Evolutionary conservation across 1,284 basidiomycete genomes (phyloP).

Genomic region (Pulveroboletus sp.): DNA sequence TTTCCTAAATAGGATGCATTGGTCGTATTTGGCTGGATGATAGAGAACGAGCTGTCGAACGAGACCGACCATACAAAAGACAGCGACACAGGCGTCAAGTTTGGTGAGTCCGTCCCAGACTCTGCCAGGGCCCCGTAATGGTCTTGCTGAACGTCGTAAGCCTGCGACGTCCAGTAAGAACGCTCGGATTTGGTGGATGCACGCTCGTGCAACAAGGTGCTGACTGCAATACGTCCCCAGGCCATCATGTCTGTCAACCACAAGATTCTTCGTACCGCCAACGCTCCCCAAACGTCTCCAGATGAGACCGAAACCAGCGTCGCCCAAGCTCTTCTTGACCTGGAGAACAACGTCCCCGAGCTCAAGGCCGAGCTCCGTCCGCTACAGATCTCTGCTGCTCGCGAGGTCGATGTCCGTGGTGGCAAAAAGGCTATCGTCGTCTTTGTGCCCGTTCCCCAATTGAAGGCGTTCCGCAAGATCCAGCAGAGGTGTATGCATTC

Average conservation of each 20-base stretch:
- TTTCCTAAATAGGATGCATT: slow-evolving; percentile 25
- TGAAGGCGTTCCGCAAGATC: slow-evolving; percentile 99
- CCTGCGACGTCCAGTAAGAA: slow-evolving; percentile 24
- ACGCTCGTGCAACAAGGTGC: slow-evolving; percentile 41
- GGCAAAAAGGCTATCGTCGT: slow-evolving; percentile 99
- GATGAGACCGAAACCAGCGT: slow-evolving; percentile 92
- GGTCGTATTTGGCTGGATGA: slow-evolving; percentile 35
- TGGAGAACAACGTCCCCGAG: slow-evolving; percentile 98
- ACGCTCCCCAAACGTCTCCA: slow-evolving; percentile 87
- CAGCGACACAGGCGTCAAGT: slow-evolving; percentile 46
- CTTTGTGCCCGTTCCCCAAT: slow-evolving; percentile 96
- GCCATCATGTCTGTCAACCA: slow-evolving; percentile 69
- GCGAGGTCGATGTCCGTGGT: slow-evolving; percentile 98
- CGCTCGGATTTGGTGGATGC: slow-evolving; percentile 51
- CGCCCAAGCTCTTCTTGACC: slow-evolving; percentile 95
- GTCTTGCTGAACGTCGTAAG: slow-evolving; percentile 10
- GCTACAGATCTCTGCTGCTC: slow-evolving; percentile 96
- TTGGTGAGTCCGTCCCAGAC: slow-evolving; percentile 45
- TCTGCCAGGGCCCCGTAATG: slow-evolving; percentile 13
- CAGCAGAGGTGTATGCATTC: slow-evolving; percentile 82
- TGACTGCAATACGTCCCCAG: slow-evolving; percentile 42
- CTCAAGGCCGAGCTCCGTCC: slow-evolving; percentile 95
- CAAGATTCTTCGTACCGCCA: slow-evolving; percentile 96
- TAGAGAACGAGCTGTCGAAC: slow-evolving; percentile 10
- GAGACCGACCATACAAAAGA: slow-evolving; percentile 23